Evolutionary conservation across 2,329 filamentous ascomycete genomes (phyloP), one percentile per base, ranked within the genome.

Genomic region (Geosmithia flava): DNA sequence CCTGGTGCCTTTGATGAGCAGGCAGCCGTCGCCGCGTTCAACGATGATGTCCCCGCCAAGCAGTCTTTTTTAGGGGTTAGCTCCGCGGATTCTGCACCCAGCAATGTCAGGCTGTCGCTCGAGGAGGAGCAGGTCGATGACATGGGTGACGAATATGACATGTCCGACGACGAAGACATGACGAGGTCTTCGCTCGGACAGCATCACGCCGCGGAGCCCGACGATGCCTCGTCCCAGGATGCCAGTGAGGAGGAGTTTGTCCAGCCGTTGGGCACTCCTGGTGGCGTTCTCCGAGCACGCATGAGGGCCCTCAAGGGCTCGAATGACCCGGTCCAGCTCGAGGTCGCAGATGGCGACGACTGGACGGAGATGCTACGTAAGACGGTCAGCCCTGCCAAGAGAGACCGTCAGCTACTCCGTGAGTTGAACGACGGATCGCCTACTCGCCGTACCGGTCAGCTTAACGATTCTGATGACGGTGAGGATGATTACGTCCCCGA

Each of bases 361-460:
- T 98, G 93, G 93, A 85, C 89, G 55, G 85, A 93, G 56, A 90
- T 96, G 69, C 74, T 98, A 53, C 87, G 89, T 62, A 89, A 89
- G 55, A 97, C 93, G 6, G 88, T 97, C 56, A 95, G 88, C 59
- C 91, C 93, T 6, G 82, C 87, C 60, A 97, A 97, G 70, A 84
- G 93, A 59, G 86, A 96, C 68, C 86, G 91, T 50, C 83, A 83
- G 27, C 71, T 93, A 33, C 73, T 83, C 41, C 74, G 72, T 56
- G 74, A 72, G 23, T 59, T 76, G 67, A 66, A 82, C 74, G 70
- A 83, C 5, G 37, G 20, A 68, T 66, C 84, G 2, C 62, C 65
- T 11, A 57, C 56, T 2, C 61, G 58, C 49, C 54, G 57, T 40
- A 42, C 15, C 10, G 41, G 41, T n/a, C 17, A n/a, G 20, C 3